phyloP scores from a whole-genome alignment of 805 yeast genomes.

The Pichia scutulata region DNA sequence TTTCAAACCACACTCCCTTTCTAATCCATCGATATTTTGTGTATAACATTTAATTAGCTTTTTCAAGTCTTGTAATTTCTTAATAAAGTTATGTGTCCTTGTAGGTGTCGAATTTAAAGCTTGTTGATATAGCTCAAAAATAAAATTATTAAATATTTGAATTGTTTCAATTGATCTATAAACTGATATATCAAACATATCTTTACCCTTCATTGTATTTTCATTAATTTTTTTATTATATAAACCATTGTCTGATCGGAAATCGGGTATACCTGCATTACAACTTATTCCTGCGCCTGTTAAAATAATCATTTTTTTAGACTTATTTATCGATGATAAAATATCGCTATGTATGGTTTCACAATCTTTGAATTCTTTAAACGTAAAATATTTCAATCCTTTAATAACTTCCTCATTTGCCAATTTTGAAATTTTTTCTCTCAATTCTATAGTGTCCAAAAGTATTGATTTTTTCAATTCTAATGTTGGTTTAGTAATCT shows the following conservation, averaged over 20 bases:
- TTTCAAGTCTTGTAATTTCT: conserved; percentile 47
- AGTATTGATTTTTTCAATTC: not conserved
- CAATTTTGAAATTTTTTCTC: conserved; percentile 3
- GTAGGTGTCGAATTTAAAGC: conserved; percentile 71
- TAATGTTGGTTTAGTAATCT: not conserved
- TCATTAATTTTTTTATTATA: conserved; percentile 54
- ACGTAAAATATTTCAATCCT: conserved; percentile 4
- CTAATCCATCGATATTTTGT: conserved; percentile 90
- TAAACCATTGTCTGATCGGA: conserved; percentile 76
- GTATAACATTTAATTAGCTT: conserved; percentile 83
- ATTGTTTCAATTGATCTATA: conserved; percentile 64
- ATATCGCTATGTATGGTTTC: conserved; percentile 21
- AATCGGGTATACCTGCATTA: conserved; percentile 96
- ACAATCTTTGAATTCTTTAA: conserved; percentile 1
- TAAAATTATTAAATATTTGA: conserved; percentile 75
- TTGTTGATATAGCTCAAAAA: conserved; percentile 65
- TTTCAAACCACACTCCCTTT: conserved; percentile 53
- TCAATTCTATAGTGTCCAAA: not conserved
- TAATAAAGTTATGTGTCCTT: conserved; percentile 71
- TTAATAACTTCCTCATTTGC: not conserved
- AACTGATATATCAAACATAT: conserved; percentile 78
- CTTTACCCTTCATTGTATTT: conserved; percentile 73
- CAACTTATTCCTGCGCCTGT: conserved; percentile 98
- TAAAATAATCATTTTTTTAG: conserved; percentile 53
- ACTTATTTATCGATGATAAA: conserved; percentile 35